These are phyloP conservation scores for Schoenoplectus triqueter DNA, from an alignment of 202 grass and related monocot species.

Conservation along the genomic window DNA sequence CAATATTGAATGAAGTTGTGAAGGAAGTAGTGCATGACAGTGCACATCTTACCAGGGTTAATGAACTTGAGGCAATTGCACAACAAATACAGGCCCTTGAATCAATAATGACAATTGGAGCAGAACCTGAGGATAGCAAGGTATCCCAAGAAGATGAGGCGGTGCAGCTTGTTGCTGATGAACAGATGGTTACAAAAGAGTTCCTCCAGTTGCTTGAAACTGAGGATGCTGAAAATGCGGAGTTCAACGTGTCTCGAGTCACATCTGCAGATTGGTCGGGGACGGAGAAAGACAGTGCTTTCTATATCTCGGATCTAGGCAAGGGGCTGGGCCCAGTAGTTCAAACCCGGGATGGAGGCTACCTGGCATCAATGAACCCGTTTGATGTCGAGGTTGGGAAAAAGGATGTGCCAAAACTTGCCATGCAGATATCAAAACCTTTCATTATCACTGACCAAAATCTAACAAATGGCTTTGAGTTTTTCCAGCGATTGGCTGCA, in stretches of 20 bases:
- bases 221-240: not conserved
- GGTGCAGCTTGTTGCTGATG: slow-evolving; percentile 58
- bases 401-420: slow-evolving; percentile 79
- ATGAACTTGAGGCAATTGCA: slow-evolving; percentile 88
- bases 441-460: slow-evolving; percentile 69
- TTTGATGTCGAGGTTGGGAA: slow-evolving; percentile 64
- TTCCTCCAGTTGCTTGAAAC: slow-evolving; percentile 67
- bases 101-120: slow-evolving; percentile 63
- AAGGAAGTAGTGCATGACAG: slow-evolving; percentile 86
- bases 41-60: slow-evolving; percentile 59
- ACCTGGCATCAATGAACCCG: slow-evolving; percentile 72
- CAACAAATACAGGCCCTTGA: slow-evolving; percentile 91
- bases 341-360: slow-evolving; percentile 84
- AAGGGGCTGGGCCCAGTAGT: slow-evolving; percentile 78
- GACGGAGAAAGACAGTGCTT: slow-evolving; percentile 25
- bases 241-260: slow-evolving; percentile 26
- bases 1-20: slow-evolving; percentile 67
- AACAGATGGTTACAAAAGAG: slow-evolving; percentile 79
- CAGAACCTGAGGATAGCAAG: slow-evolving; percentile 35
- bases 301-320: slow-evolving; percentile 79
- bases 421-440: slow-evolving; percentile 90
- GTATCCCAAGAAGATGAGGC: slow-evolving; percentile 36
- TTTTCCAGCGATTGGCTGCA: slow-evolving; percentile 67
- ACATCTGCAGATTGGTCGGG: slow-evolving; percentile 43
- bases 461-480: slow-evolving; percentile 55